Conservation (phyloP, 2,329 filamentous ascomycete genomes). For the Juglanconis oblonga region DNA sequence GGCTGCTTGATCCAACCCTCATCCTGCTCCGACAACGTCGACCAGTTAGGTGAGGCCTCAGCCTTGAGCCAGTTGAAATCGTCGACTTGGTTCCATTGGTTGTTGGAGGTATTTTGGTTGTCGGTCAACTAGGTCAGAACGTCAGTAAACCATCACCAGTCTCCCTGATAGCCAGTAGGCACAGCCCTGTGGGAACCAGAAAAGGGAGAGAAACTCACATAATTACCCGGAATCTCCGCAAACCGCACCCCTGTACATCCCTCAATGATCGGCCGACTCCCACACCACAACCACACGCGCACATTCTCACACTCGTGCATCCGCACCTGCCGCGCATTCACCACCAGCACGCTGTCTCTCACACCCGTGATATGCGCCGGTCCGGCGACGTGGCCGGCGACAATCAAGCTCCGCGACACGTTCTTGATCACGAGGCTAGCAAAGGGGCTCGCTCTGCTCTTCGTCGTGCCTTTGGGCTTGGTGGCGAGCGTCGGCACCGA, state of each 20-base stretch:
- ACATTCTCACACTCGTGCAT: constrained; percentile 85
- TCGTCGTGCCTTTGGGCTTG: not conserved
- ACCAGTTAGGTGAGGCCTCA: constrained; percentile 87
- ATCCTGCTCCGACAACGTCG: constrained; percentile 58
- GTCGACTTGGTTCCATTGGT: constrained; percentile 87
- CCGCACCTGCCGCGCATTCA: constrained; percentile 81
- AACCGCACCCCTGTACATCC: constrained; percentile 78
- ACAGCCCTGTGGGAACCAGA: not conserved
- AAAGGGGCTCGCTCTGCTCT: constrained; percentile 54
- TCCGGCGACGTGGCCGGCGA: constrained; percentile 76
- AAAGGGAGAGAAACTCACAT: constrained; percentile 52
- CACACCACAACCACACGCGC: constrained; percentile 78
- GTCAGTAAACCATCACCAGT: constrained; percentile 15
- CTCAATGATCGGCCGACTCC: constrained; percentile 89
- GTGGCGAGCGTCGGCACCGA: constrained; percentile 56
- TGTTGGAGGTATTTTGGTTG: constrained; percentile 38
- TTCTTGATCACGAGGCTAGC: constrained; percentile 66
- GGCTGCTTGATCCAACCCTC: constrained; percentile 49
- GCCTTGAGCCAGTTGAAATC: constrained; percentile 97
- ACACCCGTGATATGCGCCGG: constrained; percentile 80
- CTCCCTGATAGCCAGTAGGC: constrained; percentile 2
- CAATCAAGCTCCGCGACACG: constrained; percentile 67
- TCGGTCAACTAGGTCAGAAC: not conserved
- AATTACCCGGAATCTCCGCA: constrained; percentile 66
- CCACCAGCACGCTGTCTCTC: constrained; percentile 69